These are phyloP conservation scores for Penicillium sp. DNA, from an alignment of 2,329 filamentous ascomycete genomes.

Conservation along the genomic window DNA sequence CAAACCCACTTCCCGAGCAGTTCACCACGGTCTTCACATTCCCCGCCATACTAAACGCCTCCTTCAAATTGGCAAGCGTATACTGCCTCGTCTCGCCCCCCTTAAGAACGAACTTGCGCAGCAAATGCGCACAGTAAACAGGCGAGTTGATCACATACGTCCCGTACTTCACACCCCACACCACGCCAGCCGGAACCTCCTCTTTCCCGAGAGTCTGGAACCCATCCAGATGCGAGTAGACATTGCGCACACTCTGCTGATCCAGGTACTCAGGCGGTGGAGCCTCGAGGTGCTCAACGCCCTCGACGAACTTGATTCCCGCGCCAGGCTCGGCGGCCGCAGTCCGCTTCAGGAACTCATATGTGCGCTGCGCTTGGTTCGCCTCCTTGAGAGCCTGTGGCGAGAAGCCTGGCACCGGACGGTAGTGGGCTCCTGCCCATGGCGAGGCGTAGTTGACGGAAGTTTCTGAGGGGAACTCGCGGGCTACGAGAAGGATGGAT, in stretches of 20 bases:
- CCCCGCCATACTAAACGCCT: constrained; percentile 39
- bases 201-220: constrained; percentile 32
- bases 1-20: constrained; percentile 46
- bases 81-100: constrained; percentile 36
- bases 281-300: constrained; percentile 44
- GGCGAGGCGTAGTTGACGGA: constrained; percentile 48
- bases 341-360: constrained; percentile 37
- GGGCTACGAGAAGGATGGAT: constrained; percentile 41
- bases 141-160: constrained; percentile 46
- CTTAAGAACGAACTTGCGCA: constrained; percentile 40
- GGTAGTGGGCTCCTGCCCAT: constrained; percentile 50
- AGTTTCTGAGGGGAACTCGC: constrained; percentile 40
- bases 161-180: constrained; percentile 43
- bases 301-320: constrained; percentile 39
- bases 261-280: constrained; percentile 38
- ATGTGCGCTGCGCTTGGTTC: constrained; percentile 40
- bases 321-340: constrained; percentile 35
- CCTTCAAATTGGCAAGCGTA: constrained; percentile 28
- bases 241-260: constrained; percentile 24
- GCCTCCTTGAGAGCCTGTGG: constrained; percentile 39
- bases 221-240: constrained; percentile 35
- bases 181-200: constrained; percentile 36
- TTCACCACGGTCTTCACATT: constrained; percentile 44
- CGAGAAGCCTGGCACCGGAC: constrained; percentile 42
- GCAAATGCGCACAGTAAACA: constrained; percentile 43